Evolutionary conservation across 441 rosid genomes (phyloP).

Genomic region (Bruguiera hainesii): DNA sequence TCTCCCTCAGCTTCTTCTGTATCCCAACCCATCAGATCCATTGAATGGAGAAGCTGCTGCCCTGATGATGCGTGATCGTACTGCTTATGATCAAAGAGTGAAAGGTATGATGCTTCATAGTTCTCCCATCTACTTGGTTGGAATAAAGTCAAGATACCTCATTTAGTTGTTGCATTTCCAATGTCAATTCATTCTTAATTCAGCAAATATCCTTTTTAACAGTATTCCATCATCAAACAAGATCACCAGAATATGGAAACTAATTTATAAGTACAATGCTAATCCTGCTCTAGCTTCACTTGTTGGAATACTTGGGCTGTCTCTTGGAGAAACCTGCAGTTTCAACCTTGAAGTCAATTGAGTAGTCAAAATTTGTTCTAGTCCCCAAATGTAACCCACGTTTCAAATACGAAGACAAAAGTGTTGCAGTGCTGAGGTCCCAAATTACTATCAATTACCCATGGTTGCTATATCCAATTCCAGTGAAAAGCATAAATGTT

Average conservation of each 20-base stretch:
- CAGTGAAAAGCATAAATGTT: background rate
- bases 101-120: slow-evolving; percentile 49
- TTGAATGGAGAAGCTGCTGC: slow-evolving; percentile 97
- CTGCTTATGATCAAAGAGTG: slow-evolving; percentile 73
- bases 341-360: slow-evolving; percentile 4
- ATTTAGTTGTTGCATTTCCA: background rate
- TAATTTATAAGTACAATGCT: background rate
- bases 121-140: background rate
- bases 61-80: slow-evolving; percentile 80
- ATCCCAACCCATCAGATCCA: slow-evolving; percentile 93
- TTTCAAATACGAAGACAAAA: too few species aligned
- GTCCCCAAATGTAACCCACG: too few species aligned
- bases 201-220: too few species aligned
- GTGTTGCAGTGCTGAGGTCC: too few species aligned
- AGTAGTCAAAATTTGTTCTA: too few species aligned
- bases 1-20: slow-evolving; percentile 93
- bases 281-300: background rate
- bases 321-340: background rate
- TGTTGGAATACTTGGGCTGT: background rate
- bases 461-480: background rate
- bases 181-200: background rate
- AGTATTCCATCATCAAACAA: too few species aligned
- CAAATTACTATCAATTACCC: too few species aligned
- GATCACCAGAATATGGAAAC: background rate
- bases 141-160: background rate